Percentiles rank a stretch among this genome's conserved stretches.
Conservation (phyloP, 441 rosid genomes). For the Viola pubescens region DNA sequence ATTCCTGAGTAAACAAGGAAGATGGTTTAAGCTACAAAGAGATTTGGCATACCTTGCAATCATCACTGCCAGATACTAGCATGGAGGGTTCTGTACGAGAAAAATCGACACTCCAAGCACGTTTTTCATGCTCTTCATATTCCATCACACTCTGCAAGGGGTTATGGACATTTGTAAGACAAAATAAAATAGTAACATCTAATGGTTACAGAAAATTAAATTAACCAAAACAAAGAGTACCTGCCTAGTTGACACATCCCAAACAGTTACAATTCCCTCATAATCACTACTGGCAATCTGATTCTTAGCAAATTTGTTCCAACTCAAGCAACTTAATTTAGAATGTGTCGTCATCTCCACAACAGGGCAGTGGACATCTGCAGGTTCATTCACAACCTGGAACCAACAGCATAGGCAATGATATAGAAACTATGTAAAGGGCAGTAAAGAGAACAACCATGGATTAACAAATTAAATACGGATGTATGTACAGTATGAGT, state of each 20-base stretch:
- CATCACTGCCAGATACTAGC: constrained; percentile 97
- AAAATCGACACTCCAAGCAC: constrained; percentile 99
- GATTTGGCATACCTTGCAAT: constrained; percentile 55
- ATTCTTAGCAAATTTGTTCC: constrained; percentile 91
- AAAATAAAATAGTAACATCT: constrained; percentile 7
- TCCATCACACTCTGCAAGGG: constrained; percentile 76
- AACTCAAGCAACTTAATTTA: constrained; percentile 97
- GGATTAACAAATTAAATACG: background rate
- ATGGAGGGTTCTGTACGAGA: constrained; percentile 88
- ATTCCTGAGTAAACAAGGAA: constrained; percentile 5
- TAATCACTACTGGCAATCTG: constrained; percentile 99
- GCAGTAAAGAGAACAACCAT: background rate
- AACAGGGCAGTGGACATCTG: constrained; percentile 79
- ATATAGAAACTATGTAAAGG: constrained; percentile 1
- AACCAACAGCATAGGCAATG: constrained; percentile 19
- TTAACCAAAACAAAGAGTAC: constrained; percentile 25
- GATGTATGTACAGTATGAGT: background rate
- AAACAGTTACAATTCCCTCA: constrained; percentile 94
- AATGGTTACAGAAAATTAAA: background rate
- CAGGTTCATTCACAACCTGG: constrained; percentile 80
- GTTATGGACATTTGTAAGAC: constrained; percentile 6
- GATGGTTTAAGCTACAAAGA: constrained; percentile 12
- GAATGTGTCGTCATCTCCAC: constrained; percentile 97
- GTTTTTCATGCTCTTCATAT: constrained; percentile 98
- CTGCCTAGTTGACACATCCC: constrained; percentile 98